These are phyloP conservation scores for Lupinus albus DNA, from an alignment of 306 rosid genomes.

Conservation along the genomic window DNA sequence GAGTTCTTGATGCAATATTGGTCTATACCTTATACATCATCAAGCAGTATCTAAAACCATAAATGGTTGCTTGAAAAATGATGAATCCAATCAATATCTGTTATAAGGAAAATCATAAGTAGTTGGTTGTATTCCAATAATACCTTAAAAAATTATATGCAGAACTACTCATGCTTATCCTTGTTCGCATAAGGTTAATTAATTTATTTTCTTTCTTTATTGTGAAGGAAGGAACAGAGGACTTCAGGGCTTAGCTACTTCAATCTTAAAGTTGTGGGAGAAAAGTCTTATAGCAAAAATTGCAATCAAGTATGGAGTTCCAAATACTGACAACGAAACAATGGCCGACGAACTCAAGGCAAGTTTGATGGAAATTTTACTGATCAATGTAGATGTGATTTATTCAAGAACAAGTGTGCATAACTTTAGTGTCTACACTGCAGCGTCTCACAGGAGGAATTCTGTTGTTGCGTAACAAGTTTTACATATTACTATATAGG, in stretches of 20 bases:
- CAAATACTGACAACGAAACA: slow-evolving; percentile 67
- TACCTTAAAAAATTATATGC: neutral
- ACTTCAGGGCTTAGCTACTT: slow-evolving; percentile 83
- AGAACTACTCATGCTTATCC: slow-evolving; percentile 20
- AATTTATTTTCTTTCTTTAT: slow-evolving; percentile 28
- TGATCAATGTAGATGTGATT: neutral
- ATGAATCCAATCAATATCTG: slow-evolving; percentile 3
- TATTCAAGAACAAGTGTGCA: neutral
- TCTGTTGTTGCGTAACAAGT: slow-evolving; percentile 78
- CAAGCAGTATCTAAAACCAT: slow-evolving; percentile 3
- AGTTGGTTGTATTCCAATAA: slow-evolving; percentile 11
- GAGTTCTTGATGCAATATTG: slow-evolving; percentile 8
- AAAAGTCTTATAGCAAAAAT: slow-evolving; percentile 77
- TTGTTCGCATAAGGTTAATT: slow-evolving; percentile 32
- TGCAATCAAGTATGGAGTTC: slow-evolving; percentile 76
- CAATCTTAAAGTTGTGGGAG: slow-evolving; percentile 85
- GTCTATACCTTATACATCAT: slow-evolving; percentile 5
- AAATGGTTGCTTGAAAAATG: slow-evolving; percentile 22
- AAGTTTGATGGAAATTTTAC: slow-evolving; percentile 46
- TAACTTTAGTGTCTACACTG: slow-evolving; percentile 42
- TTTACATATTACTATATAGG: slow-evolving; percentile 67
- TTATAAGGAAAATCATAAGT: slow-evolving; percentile 12
- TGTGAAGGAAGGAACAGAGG: slow-evolving; percentile 76
- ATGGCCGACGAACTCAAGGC: slow-evolving; percentile 86
- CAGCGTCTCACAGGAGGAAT: slow-evolving; percentile 87